Conservation (phyloP, 345 rosid genomes). For the Moringa oleifera region DNA sequence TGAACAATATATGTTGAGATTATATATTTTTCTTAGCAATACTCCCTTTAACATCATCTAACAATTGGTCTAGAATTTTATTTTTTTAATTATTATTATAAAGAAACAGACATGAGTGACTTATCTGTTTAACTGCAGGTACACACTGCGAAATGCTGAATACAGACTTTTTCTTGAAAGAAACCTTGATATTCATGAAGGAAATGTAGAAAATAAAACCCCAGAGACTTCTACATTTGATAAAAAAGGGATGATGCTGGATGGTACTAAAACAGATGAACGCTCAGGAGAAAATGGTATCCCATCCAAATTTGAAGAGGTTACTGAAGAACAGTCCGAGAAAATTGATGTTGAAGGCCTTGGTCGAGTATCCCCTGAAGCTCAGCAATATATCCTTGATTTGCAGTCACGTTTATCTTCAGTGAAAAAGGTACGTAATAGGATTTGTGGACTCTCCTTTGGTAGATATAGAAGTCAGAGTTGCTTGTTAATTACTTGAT, state of each 20-base stretch:
- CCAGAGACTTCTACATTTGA: conserved; percentile 29
- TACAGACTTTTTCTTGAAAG: conserved; percentile 88
- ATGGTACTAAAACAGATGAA: conserved; percentile 27
- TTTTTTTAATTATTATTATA: too few species aligned
- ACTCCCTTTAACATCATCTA: too few species aligned
- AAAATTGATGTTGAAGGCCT: conserved; percentile 41
- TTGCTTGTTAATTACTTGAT: too few species aligned
- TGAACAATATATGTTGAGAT: background rate
- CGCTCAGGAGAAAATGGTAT: conserved; percentile 23
- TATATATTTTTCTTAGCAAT: background rate
- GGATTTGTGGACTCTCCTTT: conserved; percentile 5
- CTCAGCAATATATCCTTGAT: conserved; percentile 59
- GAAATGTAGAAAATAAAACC: conserved; percentile 31
- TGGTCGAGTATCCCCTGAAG: conserved; percentile 67
- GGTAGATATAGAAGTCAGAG: background rate
- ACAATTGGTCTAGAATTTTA: too few species aligned
- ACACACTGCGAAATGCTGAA: conserved; percentile 87
- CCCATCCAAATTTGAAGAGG: conserved; percentile 27
- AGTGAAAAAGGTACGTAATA: conserved; percentile 54
- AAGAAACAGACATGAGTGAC: too few species aligned
- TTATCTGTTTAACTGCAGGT: conserved; percentile 37
- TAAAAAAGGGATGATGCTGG: conserved; percentile 33
- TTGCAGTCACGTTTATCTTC: conserved; percentile 69
- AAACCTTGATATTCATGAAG: conserved; percentile 58
- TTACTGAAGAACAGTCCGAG: conserved; percentile 26